phyloP scores from a whole-genome alignment of 2,329 filamentous ascomycete genomes.

The Pyrenochaeta sp. region DNA sequence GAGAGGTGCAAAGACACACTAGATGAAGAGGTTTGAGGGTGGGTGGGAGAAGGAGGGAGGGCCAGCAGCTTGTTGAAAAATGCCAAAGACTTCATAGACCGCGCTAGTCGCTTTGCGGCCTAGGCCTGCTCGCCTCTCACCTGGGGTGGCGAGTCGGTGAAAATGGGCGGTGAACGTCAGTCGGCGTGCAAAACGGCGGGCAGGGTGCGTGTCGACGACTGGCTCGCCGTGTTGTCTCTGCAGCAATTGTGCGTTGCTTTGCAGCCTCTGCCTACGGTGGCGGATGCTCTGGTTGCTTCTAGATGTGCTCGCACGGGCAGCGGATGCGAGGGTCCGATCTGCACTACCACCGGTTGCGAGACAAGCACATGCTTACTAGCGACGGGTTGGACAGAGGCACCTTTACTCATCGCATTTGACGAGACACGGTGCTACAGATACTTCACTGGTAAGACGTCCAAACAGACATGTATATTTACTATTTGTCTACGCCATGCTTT shows the following conservation, averaged over 20 bases:
- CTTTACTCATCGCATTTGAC: too few relatives aligned
- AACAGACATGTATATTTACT: slow-evolving; percentile 14
- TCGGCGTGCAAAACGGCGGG: slow-evolving; percentile 6
- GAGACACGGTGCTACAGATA: too few relatives aligned
- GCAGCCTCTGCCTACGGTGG: slow-evolving; percentile 3
- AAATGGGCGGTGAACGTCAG: slow-evolving; percentile 35
- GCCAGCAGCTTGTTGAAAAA: slow-evolving; percentile 27
- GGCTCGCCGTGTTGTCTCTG: slow-evolving; percentile 9
- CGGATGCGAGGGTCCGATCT: slow-evolving; percentile 9
- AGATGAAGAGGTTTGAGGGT: slow-evolving; percentile 37
- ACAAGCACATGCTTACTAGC: slow-evolving; percentile 19
- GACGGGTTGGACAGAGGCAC: too few relatives aligned
- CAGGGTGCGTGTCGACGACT: slow-evolving; percentile 18
- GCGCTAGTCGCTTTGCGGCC: slow-evolving; percentile 19
- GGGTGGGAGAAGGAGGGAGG: slow-evolving; percentile 31
- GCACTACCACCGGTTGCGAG: slow-evolving; percentile 2
- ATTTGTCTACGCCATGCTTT: slow-evolving; percentile 51
- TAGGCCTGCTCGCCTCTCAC: slow-evolving; percentile 11
- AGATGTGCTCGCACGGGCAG: slow-evolving; percentile 10
- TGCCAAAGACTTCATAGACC: slow-evolving; percentile 23
- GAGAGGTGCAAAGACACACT: slow-evolving; percentile 41
- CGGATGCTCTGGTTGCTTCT: slow-evolving; percentile 1
- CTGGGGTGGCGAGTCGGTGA: slow-evolving; percentile 31
- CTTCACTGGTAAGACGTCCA: neutral
- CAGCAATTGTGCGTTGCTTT: neutral